Conservation (phyloP, 1,284 basidiomycete genomes). For the Tilletia indica region DNA sequence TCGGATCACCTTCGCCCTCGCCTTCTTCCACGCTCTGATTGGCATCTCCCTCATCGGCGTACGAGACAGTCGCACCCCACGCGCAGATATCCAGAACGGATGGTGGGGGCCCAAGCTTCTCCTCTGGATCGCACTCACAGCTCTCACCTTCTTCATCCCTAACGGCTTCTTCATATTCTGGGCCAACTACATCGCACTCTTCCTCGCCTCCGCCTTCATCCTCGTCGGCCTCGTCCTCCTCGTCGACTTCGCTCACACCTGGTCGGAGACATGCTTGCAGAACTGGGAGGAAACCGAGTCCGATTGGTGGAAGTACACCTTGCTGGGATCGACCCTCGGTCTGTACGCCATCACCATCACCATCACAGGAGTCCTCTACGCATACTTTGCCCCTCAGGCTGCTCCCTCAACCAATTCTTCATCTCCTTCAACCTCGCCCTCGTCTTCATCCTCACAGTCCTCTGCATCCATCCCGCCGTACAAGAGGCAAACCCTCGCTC, state of each 20-base stretch:
- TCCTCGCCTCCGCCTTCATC: constrained; percentile 92
- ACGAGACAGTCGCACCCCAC: constrained; percentile 80
- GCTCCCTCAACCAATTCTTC: constrained; percentile 89
- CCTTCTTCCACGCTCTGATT: constrained; percentile 82
- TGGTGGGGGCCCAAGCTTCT: constrained; percentile 99
- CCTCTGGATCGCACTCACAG: constrained; percentile 74
- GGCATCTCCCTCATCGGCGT: constrained; percentile 79
- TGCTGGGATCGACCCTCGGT: constrained; percentile 85
- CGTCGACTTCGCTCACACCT: constrained; percentile 97
- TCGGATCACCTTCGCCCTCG: constrained; percentile 90
- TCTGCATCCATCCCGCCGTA: constrained; percentile 80
- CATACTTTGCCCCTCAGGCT: constrained; percentile 84
- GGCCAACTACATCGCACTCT: constrained; percentile 86
- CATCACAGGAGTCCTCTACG: constrained; percentile 82
- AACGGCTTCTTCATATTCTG: constrained; percentile 93
- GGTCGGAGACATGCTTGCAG: constrained; percentile 94
- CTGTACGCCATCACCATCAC: constrained; percentile 82
- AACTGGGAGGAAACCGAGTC: constrained; percentile 85
- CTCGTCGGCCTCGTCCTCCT: constrained; percentile 90
- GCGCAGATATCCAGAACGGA: constrained; percentile 93
- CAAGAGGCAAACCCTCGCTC: constrained; percentile 93
- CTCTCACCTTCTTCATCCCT: constrained; percentile 84
- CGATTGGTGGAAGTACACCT: constrained; percentile 92
- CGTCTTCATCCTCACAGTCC: constrained; percentile 74
- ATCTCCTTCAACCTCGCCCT: constrained; percentile 89